phyloP scores from a whole-genome alignment of 2,329 filamentous ascomycete genomes.

The Botrytis porri region DNA sequence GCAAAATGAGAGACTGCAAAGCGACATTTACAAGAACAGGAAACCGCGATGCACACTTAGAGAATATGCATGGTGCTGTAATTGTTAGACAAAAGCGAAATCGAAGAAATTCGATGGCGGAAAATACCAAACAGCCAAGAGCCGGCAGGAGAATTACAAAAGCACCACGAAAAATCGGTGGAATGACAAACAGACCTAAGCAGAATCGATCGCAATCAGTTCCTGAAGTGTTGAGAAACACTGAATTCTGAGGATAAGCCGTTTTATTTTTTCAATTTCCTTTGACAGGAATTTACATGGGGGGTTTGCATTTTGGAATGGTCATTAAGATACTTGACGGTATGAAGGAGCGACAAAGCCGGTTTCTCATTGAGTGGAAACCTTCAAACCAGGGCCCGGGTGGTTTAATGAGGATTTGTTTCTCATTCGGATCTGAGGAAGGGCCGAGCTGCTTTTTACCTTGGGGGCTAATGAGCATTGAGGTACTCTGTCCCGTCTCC shows the following conservation, averaged over 20 bases:
- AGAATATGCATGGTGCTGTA: neutral
- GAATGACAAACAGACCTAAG: neutral
- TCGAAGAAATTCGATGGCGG: neutral
- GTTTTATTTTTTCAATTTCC: neutral
- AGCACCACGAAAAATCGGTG: too few species aligned
- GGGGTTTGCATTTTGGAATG: too few species aligned
- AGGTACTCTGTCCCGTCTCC: too few species aligned
- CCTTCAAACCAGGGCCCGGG: neutral
- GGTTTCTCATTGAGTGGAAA: neutral
- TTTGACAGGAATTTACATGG: neutral
- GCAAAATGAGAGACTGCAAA: constrained; percentile 27
- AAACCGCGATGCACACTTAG: constrained; percentile 30
- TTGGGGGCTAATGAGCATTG: neutral
- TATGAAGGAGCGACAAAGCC: neutral
- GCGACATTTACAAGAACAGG: constrained; percentile 31
- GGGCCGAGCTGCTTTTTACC: neutral
- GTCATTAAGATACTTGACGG: too few species aligned
- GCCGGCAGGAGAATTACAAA: neutral
- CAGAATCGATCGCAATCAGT: neutral
- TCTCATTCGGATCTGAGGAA: neutral
- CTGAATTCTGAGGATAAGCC: neutral
- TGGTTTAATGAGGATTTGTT: neutral
- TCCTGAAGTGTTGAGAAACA: neutral
- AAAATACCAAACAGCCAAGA: neutral
- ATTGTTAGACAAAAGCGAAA: neutral